A percentile compares a stretch with the other conserved stretches of the same genome.
These are phyloP conservation scores for Psilocybe sp. DNA, from an alignment of 768 basidiomycete genomes.

Conservation along the genomic window DNA sequence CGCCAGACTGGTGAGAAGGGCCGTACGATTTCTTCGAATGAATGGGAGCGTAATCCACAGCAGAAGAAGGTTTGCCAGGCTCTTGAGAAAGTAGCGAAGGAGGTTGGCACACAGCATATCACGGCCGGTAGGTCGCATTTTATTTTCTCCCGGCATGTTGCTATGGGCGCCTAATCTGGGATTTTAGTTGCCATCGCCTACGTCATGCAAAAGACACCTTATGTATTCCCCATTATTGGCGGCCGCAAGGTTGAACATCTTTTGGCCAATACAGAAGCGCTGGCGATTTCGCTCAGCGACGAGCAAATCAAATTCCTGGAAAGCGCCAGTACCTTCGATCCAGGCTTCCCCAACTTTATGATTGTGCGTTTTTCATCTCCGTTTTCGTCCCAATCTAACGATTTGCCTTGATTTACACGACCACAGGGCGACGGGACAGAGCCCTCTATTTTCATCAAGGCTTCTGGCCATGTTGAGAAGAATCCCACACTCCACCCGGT, in stretches of 20 bases:
- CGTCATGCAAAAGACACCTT: constrained; percentile 51
- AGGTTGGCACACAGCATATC: constrained; percentile 46
- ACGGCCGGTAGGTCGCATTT: constrained; percentile 33
- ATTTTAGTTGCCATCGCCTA: constrained; percentile 49
- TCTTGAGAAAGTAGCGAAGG: constrained; percentile 48
- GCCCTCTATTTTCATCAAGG: background rate
- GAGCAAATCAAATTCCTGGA: constrained; percentile 40
- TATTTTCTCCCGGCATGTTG: background rate
- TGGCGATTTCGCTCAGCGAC: constrained; percentile 33
- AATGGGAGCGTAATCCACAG: constrained; percentile 7
- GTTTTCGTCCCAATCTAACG: background rate
- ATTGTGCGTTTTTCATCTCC: background rate
- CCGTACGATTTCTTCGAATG: constrained; percentile 19
- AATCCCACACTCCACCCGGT: background rate
- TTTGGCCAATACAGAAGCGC: constrained; percentile 40
- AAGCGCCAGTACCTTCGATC: background rate
- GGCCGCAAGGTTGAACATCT: constrained; percentile 38
- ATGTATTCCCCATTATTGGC: constrained; percentile 47
- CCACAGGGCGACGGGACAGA: background rate
- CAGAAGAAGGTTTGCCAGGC: constrained; percentile 19
- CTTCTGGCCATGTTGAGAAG: background rate
- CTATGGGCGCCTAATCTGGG: background rate
- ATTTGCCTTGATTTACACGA: background rate
- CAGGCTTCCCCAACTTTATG: constrained; percentile 1
- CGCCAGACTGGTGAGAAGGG: constrained; percentile 35